Percentiles rank a stretch among this genome's conserved stretches.
These are phyloP conservation scores for Coniosporium apollinis DNA, from an alignment of 495 filamentous ascomycete species.

Conservation along the genomic window DNA sequence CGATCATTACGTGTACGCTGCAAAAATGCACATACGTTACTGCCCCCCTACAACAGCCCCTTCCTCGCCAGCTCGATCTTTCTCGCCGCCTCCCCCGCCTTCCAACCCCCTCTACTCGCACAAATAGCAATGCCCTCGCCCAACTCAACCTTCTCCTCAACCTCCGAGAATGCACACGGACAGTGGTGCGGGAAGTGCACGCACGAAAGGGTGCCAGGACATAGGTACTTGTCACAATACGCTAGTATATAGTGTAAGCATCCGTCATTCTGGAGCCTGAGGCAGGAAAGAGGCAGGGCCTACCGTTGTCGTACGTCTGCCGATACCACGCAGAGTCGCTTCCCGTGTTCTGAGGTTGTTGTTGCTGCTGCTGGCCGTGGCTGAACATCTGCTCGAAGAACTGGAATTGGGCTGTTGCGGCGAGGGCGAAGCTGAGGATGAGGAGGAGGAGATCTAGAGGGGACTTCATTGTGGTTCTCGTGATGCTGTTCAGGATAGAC, in stretches of 20 bases:
- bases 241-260: constrained; percentile 24
- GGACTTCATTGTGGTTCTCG: constrained; percentile 10
- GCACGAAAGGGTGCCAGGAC: constrained; percentile 75
- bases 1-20: no score
- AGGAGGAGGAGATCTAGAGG: constrained; percentile 14
- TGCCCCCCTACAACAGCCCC: constrained; percentile 69
- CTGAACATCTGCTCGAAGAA: constrained; percentile 67
- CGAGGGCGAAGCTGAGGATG: constrained; percentile 31
- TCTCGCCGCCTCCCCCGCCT: constrained; percentile 20
- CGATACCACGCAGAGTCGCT: constrained; percentile 68
- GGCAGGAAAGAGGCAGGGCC: constrained; percentile 4
- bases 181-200: constrained; percentile 91
- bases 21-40: no score
- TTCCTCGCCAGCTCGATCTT: constrained; percentile 33
- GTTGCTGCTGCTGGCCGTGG: constrained; percentile 42
- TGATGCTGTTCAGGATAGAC: no score
- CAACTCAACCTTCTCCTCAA: constrained; percentile 81
- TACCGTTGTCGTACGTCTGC: constrained; percentile 48
- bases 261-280: not conserved
- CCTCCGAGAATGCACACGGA: constrained; percentile 62
- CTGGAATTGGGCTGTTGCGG: constrained; percentile 52
- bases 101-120: constrained; percentile 62
- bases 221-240: constrained; percentile 79
- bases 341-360: constrained; percentile 53
- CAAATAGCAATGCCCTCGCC: constrained; percentile 69